phyloP scores from a whole-genome alignment of 306 rosid genomes.

The Fragaria iinumae region DNA sequence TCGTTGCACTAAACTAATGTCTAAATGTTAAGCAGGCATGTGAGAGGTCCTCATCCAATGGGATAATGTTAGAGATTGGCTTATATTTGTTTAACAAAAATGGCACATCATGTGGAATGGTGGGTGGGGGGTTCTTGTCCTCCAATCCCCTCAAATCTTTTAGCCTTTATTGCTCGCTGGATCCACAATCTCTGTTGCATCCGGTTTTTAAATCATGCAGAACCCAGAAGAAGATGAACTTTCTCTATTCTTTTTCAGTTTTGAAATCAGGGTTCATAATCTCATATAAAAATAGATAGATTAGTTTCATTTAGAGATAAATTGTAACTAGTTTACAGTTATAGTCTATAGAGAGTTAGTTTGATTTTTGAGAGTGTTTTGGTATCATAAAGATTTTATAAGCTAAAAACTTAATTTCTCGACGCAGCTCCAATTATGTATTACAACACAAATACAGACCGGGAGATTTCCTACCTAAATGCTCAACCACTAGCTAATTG shows the following conservation, averaged over 20 bases:
- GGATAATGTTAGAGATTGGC: slow-evolving; percentile 47
- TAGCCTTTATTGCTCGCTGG: slow-evolving; percentile 53
- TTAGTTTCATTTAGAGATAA: too few species aligned
- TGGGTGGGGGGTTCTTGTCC: slow-evolving; percentile 36
- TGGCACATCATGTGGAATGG: slow-evolving; percentile 57
- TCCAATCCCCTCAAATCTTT: slow-evolving; percentile 13
- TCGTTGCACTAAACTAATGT: slow-evolving; percentile 18
- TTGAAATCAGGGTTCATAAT: not conserved
- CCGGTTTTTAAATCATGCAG: slow-evolving; percentile 7
- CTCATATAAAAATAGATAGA: too few species aligned
- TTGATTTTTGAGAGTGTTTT: too few species aligned
- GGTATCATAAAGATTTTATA: too few species aligned
- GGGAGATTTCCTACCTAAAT: too few species aligned
- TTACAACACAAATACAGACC: too few species aligned
- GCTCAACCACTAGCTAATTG: too few species aligned
- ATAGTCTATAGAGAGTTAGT: too few species aligned
- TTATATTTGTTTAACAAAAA: slow-evolving; percentile 4
- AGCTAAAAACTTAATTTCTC: too few species aligned
- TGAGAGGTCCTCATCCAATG: slow-evolving; percentile 45
- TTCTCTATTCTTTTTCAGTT: slow-evolving; percentile 2
- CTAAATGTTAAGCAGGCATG: slow-evolving; percentile 40
- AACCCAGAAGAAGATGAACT: slow-evolving; percentile 15
- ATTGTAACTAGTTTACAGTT: too few species aligned
- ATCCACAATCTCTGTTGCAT: slow-evolving; percentile 50
- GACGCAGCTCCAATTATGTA: too few species aligned